Base-by-base conservation (phyloP, 768 basidiomycete genomes). In the Phanerochaete carnosa region DNA sequence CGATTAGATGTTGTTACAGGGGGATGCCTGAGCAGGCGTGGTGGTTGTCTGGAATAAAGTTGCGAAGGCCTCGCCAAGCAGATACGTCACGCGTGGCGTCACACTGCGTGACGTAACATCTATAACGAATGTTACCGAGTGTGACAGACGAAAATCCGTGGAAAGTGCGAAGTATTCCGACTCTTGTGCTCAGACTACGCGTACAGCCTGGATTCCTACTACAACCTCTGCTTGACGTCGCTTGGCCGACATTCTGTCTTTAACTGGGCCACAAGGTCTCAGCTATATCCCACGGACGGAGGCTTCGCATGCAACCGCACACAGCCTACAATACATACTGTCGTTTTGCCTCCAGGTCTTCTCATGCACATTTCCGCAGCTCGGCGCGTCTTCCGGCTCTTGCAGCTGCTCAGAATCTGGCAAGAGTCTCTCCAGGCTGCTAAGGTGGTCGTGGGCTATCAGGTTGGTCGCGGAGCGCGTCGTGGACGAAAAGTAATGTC, bases 31-130 rank as follows among this genome's bases (percentile, higher is more conserved):
- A 28, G 33, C 33, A 55, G 54, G 54, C 54, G 54, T 43, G 33
- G 54, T 55, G 59, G 49, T 60, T 30, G 52, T 55, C 23, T 55
- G 53, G 59, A 60, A 47, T 53, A 25, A 49, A 60, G 43, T 53
- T 33, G 39, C n/a, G 35, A 52, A 22, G 28, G 26, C 50, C 12
- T 8, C 25, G 28, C 46, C 56, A 13, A 23, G 22, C 39, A 57
- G 46, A 30, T 57, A 57, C 56, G 56, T 57, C 56, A 57, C 56
- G 43, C 35, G 52, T 22, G 8, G 26, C 7, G 55, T 56, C 37
- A 45, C 55, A 7, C 39, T 26, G 29, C 26, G 49, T 28, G 23
- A 52, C 30, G 30, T 52, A 6, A n/a, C 51, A 33, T 32, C 19
- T 30, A 13, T 52, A n/a, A 29, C 30, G 39, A 15, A 13, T 32